Percentiles rank a stretch among this genome's conserved stretches.
These are phyloP conservation scores for Aspergillus amoenus DNA, from an alignment of 2,329 filamentous ascomycete species.

Conservation along the genomic window DNA sequence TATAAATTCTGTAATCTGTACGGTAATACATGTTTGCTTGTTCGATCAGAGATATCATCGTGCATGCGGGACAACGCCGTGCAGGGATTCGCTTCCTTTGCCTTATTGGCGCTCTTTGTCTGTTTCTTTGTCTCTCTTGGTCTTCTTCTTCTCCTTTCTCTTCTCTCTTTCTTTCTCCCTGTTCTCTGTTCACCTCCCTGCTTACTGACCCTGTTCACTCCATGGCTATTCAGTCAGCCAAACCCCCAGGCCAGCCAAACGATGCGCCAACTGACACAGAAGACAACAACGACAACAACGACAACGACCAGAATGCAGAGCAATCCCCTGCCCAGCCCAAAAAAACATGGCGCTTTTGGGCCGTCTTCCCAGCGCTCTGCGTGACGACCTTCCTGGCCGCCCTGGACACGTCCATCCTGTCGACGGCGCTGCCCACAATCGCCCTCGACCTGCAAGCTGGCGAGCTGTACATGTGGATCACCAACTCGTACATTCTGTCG, in stretches of 20 bases:
- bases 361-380: conserved; percentile 9
- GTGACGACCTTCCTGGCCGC: conserved; percentile 31
- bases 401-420: conserved; percentile 39
- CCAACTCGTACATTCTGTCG: conserved; percentile 13
- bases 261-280: no score
- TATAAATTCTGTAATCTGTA: not conserved
- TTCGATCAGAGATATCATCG: not conserved
- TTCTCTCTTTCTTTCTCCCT: no score
- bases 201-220: no score
- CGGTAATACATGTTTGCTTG: not conserved
- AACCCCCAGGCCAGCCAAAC: not conserved
- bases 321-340: not conserved
- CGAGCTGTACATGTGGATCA: conserved; percentile 35
- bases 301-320: no score
- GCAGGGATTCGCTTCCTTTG: not conserved
- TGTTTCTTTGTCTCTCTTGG: not conserved
- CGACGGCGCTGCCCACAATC: conserved; percentile 43
- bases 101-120: not conserved
- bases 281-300: no score
- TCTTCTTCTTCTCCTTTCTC: no score
- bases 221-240: not conserved
- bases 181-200: no score
- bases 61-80: not conserved
- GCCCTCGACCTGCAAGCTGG: conserved; percentile 27
- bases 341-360: conserved; percentile 1